Evolutionary conservation across 1,139 yeast species (phyloP), one percentile per base, ranked within the genome.

Genomic region (Zygotorulaspora mrakii): DNA sequence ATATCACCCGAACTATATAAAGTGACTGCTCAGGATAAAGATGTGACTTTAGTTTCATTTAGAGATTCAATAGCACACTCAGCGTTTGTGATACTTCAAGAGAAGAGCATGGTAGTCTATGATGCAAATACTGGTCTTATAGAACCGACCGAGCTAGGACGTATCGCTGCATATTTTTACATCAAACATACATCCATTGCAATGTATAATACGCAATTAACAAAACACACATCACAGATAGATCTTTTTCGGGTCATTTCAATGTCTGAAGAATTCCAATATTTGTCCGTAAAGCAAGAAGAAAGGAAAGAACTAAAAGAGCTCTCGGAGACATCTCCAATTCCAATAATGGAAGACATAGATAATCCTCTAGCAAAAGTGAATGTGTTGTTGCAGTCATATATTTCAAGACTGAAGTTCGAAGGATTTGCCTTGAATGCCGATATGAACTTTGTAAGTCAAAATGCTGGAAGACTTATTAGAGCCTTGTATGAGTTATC

Each of bases 341-440:
- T 88, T 26, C 97, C 98, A 0, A 74, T 91, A 20, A 79, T 77
- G 50, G 96, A 87, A 50, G 65, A 71, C 4, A 68, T 81, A 0
- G 78, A 73, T 33, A 94, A 86, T 44, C 82, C 94, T 0, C 61
- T 78, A 16, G 85, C 95, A 0, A 94, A 94, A 58, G 76, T 86
- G 22, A 87, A 82, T 51, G 77, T 87, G 5, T 64, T 94, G 27
- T 65, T 91, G 9, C 98, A 94, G 57, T 77, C 95, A 0, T 88
- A 85, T 54, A 82, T 94, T 12, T 85, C 96, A 1, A 65, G 82
- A 24, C 66, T 89, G 28, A 67, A 71, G 8, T 67, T 94, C 11
- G 94, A 84, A 2, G 98, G 97, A 1, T 86, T 86, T 67, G 96
- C 97, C 0, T 66, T 94, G 44, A 78, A 83, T 72, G 80, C 96